These are phyloP conservation scores for Hypoxylon fuscum DNA, from an alignment of 495 filamentous ascomycete genomes.

Conservation along the genomic window DNA sequence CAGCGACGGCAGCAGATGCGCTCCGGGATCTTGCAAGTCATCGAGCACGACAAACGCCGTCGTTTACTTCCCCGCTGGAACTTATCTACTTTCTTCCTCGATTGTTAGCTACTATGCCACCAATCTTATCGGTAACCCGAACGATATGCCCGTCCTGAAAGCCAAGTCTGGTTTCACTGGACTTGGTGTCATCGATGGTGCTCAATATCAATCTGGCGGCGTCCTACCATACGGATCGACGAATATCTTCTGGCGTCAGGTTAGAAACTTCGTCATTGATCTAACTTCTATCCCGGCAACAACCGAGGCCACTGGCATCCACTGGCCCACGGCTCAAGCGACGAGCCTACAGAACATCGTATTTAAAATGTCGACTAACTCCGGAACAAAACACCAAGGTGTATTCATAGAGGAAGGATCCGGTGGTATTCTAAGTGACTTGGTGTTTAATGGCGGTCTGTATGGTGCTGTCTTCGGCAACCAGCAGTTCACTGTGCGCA, in stretches of 20 bases:
- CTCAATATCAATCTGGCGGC: slow-evolving; percentile 50
- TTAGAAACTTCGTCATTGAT: slow-evolving; percentile 79
- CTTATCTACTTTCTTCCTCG: slow-evolving; percentile 71
- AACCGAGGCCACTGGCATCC: slow-evolving; percentile 69
- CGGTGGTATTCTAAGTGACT: slow-evolving; percentile 76
- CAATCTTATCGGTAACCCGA: slow-evolving; percentile 74
- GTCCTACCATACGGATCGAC: slow-evolving; percentile 58
- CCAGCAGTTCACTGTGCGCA: slow-evolving; percentile 84
- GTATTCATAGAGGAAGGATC: slow-evolving; percentile 80
- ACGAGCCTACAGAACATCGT: slow-evolving; percentile 78
- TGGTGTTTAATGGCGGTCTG: slow-evolving; percentile 74
- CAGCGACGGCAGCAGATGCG: slow-evolving; percentile 77
- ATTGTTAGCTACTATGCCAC: slow-evolving; percentile 74
- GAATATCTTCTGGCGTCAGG: slow-evolving; percentile 80
- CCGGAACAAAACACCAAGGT: slow-evolving; percentile 72
- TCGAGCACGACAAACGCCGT: slow-evolving; percentile 76
- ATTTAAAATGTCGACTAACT: slow-evolving; percentile 68
- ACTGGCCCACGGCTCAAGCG: slow-evolving; percentile 81
- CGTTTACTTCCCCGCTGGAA: slow-evolving; percentile 81
- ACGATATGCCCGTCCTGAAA: slow-evolving; percentile 69
- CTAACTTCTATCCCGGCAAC: slow-evolving; percentile 64
- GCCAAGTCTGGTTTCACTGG: slow-evolving; percentile 67
- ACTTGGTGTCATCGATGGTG: slow-evolving; percentile 69
- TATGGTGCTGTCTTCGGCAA: slow-evolving; percentile 73
- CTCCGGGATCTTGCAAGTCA: slow-evolving; percentile 74